Evolutionary conservation across 2,329 filamentous ascomycete species (phyloP).

Genomic region (Cordyceps fumosorosea): DNA sequence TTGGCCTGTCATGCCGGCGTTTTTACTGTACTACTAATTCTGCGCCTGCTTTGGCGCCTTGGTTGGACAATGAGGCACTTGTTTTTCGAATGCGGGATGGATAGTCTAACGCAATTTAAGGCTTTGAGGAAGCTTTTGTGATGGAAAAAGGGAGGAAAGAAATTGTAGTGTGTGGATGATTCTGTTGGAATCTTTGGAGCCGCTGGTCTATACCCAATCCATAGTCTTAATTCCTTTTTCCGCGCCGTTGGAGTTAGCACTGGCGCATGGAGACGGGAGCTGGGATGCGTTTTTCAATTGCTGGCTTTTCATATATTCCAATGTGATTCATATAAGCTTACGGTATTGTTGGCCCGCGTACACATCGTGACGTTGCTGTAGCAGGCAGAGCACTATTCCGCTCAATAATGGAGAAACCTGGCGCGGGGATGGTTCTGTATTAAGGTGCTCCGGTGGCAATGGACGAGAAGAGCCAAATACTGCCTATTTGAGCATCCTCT

Average conservation of each 20-base stretch:
- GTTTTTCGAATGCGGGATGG: not conserved
- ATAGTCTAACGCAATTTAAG: not conserved
- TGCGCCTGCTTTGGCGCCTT: not conserved
- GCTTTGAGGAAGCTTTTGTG: not conserved
- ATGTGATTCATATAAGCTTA: not conserved
- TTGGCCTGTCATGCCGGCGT: not conserved
- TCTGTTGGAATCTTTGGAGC: not conserved
- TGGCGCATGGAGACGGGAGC: not conserved
- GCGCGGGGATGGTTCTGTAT: not conserved
- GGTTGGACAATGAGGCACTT: not conserved
- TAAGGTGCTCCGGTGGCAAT: not conserved
- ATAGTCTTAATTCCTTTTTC: not conserved
- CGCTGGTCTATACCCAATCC: not conserved
- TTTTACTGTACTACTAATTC: conserved; percentile 1
- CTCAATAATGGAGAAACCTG: not conserved
- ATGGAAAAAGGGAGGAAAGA: not conserved
- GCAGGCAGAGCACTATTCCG: not conserved
- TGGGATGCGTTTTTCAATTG: not conserved
- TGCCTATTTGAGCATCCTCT: not conserved
- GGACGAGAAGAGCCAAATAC: not conserved
- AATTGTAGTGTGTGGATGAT: not conserved
- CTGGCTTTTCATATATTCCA: not conserved
- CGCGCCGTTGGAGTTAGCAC: not conserved
- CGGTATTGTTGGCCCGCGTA: not conserved
- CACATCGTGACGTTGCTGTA: not conserved